These are phyloP conservation scores for Chrysopogon serrulatus DNA, from an alignment of 176 grass and related monocot genomes.

Conservation along the genomic window DNA sequence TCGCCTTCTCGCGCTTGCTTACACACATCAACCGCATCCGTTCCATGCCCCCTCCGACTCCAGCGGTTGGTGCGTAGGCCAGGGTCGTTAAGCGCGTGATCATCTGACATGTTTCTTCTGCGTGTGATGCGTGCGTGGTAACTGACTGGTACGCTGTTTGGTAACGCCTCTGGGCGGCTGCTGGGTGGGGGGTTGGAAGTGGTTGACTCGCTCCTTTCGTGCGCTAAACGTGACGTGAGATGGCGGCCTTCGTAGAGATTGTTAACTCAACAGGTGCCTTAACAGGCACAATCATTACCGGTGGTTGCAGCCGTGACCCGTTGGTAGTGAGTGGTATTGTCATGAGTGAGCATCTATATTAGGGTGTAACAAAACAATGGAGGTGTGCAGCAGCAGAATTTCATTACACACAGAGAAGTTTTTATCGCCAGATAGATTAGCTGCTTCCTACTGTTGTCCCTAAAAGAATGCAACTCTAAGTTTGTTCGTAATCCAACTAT, in stretches of 20 bases:
- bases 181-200: slow-evolving; percentile 25
- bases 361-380: neutral
- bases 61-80: slow-evolving; percentile 22
- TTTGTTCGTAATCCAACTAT: neutral
- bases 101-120: neutral
- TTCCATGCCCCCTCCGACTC: slow-evolving; percentile 1
- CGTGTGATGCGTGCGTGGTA: neutral
- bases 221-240: slow-evolving; percentile 37
- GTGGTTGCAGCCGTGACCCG: neutral
- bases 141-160: neutral
- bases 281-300: slow-evolving; percentile 12
- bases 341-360: neutral
- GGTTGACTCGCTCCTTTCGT: slow-evolving; percentile 59
- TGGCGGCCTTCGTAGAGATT: neutral
- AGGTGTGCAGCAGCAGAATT: neutral
- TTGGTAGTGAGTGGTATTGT: neutral
- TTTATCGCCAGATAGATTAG: neutral
- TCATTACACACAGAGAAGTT: neutral
- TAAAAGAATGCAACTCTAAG: neutral
- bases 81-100: slow-evolving; percentile 31
- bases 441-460: neutral
- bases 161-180: neutral
- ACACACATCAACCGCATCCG: slow-evolving; percentile 14
- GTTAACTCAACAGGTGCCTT: neutral
- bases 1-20: slow-evolving; percentile 8